phyloP scores from a whole-genome alignment of 2,329 filamentous ascomycete genomes.

The Cytospora chrysosperma region DNA sequence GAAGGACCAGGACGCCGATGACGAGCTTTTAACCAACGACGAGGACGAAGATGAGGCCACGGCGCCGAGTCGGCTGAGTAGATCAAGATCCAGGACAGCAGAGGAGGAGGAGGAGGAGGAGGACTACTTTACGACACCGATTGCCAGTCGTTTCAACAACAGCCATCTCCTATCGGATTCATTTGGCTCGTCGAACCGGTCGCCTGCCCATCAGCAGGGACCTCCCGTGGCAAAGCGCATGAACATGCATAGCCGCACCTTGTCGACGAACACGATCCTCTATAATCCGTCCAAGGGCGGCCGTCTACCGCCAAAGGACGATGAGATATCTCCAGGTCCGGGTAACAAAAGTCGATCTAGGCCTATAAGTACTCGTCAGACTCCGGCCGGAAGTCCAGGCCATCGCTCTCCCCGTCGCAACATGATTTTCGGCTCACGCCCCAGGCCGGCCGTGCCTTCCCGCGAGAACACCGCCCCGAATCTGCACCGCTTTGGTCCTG shows the following conservation, averaged over 20 bases:
- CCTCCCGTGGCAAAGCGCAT: constrained; percentile 36
- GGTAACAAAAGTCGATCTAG: constrained; percentile 34
- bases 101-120: constrained; percentile 45
- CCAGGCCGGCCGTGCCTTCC: constrained; percentile 56
- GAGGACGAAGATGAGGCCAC: constrained; percentile 59
- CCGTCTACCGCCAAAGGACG: constrained; percentile 14
- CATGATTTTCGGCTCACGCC: constrained; percentile 44
- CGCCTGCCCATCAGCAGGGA: constrained; percentile 26
- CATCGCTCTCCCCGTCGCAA: constrained; percentile 49
- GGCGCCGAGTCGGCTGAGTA: constrained; percentile 28
- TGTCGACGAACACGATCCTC: constrained; percentile 80
- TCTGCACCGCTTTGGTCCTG: constrained; percentile 45
- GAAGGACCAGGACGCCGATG: constrained; percentile 80
- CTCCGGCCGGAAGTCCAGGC: constrained; percentile 38
- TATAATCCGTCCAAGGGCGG: constrained; percentile 61
- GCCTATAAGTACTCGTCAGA: constrained; percentile 40
- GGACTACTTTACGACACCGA: constrained; percentile 57
- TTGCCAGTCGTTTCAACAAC: constrained; percentile 40
- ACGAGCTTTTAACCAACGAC: constrained; percentile 82
- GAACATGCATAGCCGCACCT: constrained; percentile 65
- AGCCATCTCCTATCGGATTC: constrained; percentile 33
- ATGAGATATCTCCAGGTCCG: constrained; percentile 44
- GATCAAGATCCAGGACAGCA: constrained; percentile 31
- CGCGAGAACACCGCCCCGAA: constrained; percentile 54
- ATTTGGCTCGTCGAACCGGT: constrained; percentile 28